Percentiles rank a stretch among this genome's conserved stretches.
phyloP scores from a whole-genome alignment of 2,329 filamentous ascomycete genomes.

The Penicillium digitatum region DNA sequence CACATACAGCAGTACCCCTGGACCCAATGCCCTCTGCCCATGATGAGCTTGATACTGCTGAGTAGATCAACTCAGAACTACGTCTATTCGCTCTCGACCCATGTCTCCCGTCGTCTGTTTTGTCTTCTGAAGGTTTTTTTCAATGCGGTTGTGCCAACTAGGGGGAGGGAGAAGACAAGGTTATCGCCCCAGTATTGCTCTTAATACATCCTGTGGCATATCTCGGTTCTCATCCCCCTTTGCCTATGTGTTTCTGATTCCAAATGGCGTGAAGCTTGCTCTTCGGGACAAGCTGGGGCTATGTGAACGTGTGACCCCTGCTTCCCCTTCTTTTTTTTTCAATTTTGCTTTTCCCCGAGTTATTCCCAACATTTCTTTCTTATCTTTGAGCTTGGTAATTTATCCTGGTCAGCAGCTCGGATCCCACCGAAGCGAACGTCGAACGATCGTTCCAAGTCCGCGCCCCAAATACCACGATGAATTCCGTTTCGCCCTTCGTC shows the following conservation, averaged over 20 bases:
- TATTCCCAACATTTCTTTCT: conserved; percentile 6
- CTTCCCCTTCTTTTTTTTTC: neutral
- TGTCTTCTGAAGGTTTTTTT: neutral
- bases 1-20: conserved; percentile 46
- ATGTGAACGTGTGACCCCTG: conserved; percentile 1
- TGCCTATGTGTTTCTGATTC: neutral
- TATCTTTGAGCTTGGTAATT: conserved; percentile 18
- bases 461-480: conserved; percentile 21
- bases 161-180: neutral
- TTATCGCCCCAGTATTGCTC: neutral
- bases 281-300: neutral
- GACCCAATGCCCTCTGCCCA: conserved; percentile 80
- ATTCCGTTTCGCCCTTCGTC: conserved; percentile 21
- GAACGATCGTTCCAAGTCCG: conserved; percentile 23
- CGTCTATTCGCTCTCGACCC: conserved; percentile 3
- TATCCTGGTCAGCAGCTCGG: conserved; percentile 29
- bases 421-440: conserved; percentile 26
- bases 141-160: neutral
- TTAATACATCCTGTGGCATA: neutral
- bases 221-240: neutral
- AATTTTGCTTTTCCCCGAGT: neutral
- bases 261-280: conserved; percentile 1
- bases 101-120: neutral
- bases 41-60: conserved; percentile 93
- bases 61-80: conserved; percentile 49